Base-by-base conservation (phyloP, 2,329 filamentous ascomycete species). In the Talaromyces amestolkiae region DNA sequence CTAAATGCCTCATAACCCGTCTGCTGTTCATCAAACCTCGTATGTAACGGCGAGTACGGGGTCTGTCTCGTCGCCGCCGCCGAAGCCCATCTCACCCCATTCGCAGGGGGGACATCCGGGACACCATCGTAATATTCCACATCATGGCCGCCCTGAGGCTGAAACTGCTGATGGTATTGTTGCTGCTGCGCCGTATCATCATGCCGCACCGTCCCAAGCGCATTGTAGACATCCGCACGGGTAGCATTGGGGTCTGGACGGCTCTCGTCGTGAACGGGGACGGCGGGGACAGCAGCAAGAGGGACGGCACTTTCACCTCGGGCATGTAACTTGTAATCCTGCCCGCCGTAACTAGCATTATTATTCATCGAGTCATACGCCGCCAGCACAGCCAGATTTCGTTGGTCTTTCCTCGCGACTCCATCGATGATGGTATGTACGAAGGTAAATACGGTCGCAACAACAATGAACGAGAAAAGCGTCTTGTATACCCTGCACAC, bases 401-500 rank as follows among this genome's bases (percentile, higher is more conserved):
- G 82, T 65, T 81, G 75, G 39, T 78, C 76, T 13, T 77, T 76
- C 66, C 77, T 78, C 24, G 85, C 84, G 66, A 79, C 75, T 39
- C 85, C 70, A 71, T 88, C 86, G 51, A 88, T 76, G 9, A 75
- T 70, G 43, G 85, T 71, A 8, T 82, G 79, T 11, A 79, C 74
- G 63, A 84, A 72, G 39, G 83, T 82, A 2, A 81, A 77, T 2
- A 82, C 70, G n/a, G 70, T 65, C 7, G 83, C 84, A 35, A 84
- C 67, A 33, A 85, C 70, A 4, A 81, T 79, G 72, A 88, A 88
- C 37, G 81, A 76, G 74, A 86, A 87, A n/a, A 87, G 75, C 11
- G 83, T 81, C 74, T 88, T 88, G 80, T 87, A 88, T 65, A 81
- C 77, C 62, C 83, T 75, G 71, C 86, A 88, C 56, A 88, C 80